Base-by-base conservation (phyloP, 345 rosid genomes). In the Gynandropsis gynandra region DNA sequence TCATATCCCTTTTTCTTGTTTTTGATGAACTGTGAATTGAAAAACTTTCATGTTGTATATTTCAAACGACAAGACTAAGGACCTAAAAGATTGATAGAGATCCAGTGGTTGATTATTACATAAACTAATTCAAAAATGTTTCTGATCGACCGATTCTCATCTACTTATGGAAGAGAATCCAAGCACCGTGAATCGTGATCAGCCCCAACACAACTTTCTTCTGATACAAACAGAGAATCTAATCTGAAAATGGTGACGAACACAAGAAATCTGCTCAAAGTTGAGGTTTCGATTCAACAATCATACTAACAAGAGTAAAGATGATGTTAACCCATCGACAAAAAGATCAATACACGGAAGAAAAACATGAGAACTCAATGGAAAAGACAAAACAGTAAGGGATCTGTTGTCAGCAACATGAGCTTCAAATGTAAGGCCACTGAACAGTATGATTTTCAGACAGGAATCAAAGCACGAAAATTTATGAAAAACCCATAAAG, bases 401-500 rank as follows among this genome's bases (percentile, higher is more conserved):
- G 67, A 43, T 50, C 1, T 38, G 61, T 29, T 39, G 46, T 20
- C 6, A 19, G 34, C 12, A 52, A 32, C 15, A 34, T 15, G 15
- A 44, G 9, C 42, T 16, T 32, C 51, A 36, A 42, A 8, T 15
- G 42, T 51, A 56, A 43, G 58, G 4, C 12, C 55, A 48, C 7
- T 5, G 19, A 54, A 39, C 13, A 11, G 4, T 14, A 18, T 0
- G 34, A 43, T 4, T 62, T 54, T 47, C 19, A 38, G 17, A 29
- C 1, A 46, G 29, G 42, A 52, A 29, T 45, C 47, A 62, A 58
- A 64, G 63, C 29, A 50, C 4, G 20, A 7, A 59, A 34, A 13
- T 52, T 59, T 58, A 0, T 9, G 3, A 52, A 17, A 47, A 12
- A 50, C 37, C 19, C 61, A 37, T 44, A 58, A 59, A 52, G 16